phyloP scores from a whole-genome alignment of 2,329 filamentous ascomycete species.

The Diaporthe ilicicola region DNA sequence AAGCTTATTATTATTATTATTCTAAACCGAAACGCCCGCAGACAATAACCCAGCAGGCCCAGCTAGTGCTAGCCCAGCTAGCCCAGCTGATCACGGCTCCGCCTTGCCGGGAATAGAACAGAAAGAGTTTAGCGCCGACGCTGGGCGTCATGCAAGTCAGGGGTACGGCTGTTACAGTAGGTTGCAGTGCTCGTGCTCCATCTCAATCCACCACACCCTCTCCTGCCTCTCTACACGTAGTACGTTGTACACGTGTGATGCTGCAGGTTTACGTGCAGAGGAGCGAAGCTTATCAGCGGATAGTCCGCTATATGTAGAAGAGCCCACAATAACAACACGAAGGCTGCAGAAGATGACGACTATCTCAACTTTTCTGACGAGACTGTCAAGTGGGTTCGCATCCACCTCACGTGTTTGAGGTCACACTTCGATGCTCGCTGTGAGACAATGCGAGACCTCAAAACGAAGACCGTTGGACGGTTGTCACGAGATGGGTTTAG shows the following conservation, averaged over 20 bases:
- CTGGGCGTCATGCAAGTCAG: constrained; percentile 15
- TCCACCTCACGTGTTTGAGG: too few relatives aligned
- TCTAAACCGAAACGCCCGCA: neutral
- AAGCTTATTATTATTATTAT: too few relatives aligned
- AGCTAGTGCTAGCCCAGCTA: too few relatives aligned
- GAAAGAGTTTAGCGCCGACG: constrained; percentile 18
- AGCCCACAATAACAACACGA: neutral
- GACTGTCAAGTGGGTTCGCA: too few relatives aligned
- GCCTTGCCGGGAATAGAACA: constrained; percentile 4
- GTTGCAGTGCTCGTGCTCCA: neutral
- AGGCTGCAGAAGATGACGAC: neutral
- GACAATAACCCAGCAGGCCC: too few relatives aligned
- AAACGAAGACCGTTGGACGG: too few relatives aligned
- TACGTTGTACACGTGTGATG: neutral
- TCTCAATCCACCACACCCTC: too few relatives aligned
- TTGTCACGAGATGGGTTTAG: too few relatives aligned
- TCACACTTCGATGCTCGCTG: too few relatives aligned
- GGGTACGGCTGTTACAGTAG: neutral
- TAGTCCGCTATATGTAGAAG: too few relatives aligned
- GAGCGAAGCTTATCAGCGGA: neutral
- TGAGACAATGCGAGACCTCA: too few relatives aligned
- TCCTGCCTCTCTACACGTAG: too few relatives aligned
- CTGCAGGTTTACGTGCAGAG: neutral
- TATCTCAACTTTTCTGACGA: neutral
- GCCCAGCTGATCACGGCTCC: neutral